Base-by-base conservation (phyloP, 305 asterid species). In the Fraxinus latifolia region DNA sequence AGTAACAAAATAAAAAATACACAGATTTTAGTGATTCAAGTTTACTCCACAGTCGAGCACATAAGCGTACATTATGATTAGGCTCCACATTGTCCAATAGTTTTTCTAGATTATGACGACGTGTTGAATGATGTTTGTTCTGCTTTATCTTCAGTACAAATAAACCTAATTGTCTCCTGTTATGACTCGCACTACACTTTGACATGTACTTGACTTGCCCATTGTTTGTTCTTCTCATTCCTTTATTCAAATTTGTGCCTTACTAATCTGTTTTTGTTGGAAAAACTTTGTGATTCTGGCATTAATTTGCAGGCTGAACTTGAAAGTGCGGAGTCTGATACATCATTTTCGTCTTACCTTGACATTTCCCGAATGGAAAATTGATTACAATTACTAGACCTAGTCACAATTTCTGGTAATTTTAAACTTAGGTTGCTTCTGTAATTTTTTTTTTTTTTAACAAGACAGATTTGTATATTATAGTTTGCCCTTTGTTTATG, bases 241-340 rank as follows among this genome's bases (percentile, higher is more conserved):
- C 11, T 29, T 15, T 5, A 29, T 14, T 65, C 37, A 70, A 31
- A 15, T 70, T 12, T 70, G 76, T 29, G 25, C 76, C 74, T 68
- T 68, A 1, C n/a, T 11, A 11, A 68, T 29, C 74, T 68, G 74
- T 29, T 27, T 70, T 70, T 70, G 76, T 32, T 31, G 23, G 39
- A 70, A 31, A 70, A 70, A 32, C 12, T 4, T 65, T 14, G 42
- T 70, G 76, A 70, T 8, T 1, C 23, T 5, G 76, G 76, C 15
- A 14, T 32, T 14, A 70, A 70, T 31, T 70, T 70, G 84, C 97
- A 95, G 98, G 97, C 96, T 79, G 93, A 91, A 85, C 92, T 88
- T 55, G 84, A 85, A 55, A 85, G 81, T 23, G 77, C 80, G 0
- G 92, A 84, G 23, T 86, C 84, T 4, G 90, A 87, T 81, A 19